A percentile compares a stretch with the other conserved stretches of the same genome.
These are phyloP conservation scores for Epichloe baconii DNA, from an alignment of 2,329 filamentous ascomycete genomes.

Conservation along the genomic window DNA sequence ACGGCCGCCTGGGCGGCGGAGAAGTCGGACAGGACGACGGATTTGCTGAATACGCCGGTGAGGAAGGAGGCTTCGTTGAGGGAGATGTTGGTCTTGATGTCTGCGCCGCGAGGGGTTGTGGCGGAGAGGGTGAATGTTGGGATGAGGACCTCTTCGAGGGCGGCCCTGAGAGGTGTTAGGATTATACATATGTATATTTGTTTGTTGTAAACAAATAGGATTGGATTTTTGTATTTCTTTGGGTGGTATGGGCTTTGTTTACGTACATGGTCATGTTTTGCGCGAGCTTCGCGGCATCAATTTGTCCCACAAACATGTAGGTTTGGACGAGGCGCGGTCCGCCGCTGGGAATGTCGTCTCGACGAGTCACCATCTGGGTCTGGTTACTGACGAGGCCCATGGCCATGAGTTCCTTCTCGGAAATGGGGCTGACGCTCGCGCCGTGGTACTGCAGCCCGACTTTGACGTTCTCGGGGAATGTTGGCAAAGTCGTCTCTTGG, in stretches of 20 bases:
- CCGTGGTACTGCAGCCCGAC: conserved; percentile 42
- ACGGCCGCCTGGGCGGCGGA: conserved; percentile 36
- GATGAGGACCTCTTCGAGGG: conserved; percentile 50
- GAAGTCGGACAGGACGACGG: conserved; percentile 38
- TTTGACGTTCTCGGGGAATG: conserved; percentile 38
- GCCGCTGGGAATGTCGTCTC: conserved; percentile 8
- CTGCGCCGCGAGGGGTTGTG: conserved; percentile 34
- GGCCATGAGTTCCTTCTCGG: conserved; percentile 13
- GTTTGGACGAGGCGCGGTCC: conserved; percentile 43
- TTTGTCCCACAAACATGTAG: conserved; percentile 56
- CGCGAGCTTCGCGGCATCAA: conserved; percentile 43
- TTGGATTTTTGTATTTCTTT: too few species aligned
- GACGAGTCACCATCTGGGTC: conserved; percentile 5
- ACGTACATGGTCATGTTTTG: conserved; percentile 48
- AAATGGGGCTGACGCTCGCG: conserved; percentile 25
- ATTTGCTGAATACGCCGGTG: conserved; percentile 53
- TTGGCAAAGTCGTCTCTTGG: conserved; percentile 40
- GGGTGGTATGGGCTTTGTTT: background rate
- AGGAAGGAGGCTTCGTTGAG: conserved; percentile 60
- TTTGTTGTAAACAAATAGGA: background rate
- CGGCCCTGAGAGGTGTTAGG: conserved; percentile 26
- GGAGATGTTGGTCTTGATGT: conserved; percentile 50
- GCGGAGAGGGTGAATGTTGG: conserved; percentile 55
- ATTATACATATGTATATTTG: background rate
- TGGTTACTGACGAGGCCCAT: conserved; percentile 12